phyloP scores from a whole-genome alignment of 805 yeast species.

The Kuraishia borneana region DNA sequence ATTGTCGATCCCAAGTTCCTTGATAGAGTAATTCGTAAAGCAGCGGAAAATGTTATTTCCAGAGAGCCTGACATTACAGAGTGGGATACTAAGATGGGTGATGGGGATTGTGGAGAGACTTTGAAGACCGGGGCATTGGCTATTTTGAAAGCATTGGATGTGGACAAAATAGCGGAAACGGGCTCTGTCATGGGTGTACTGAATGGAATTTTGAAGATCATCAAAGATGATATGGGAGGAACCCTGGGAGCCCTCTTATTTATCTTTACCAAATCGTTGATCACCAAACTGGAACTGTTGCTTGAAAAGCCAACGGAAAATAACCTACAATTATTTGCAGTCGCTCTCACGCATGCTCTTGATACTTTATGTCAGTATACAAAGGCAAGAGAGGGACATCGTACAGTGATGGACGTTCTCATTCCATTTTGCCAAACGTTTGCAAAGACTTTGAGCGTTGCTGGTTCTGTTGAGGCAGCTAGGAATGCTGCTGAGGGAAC shows the following conservation, averaged over 20 bases:
- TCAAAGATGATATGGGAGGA: conserved; percentile 27
- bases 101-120: conserved; percentile 31
- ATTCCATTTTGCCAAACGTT: conserved; percentile 21
- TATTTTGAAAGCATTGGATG: conserved; percentile 13
- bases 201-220: conserved; percentile 15
- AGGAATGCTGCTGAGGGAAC: conserved; percentile 23
- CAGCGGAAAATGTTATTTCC: conserved; percentile 17
- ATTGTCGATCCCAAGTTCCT: conserved; percentile 9
- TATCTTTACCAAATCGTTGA: conserved; percentile 18
- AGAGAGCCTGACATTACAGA: conserved; percentile 24
- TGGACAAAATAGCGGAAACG: conserved; percentile 9
- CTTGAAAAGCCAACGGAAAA: conserved; percentile 4
- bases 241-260: conserved; percentile 25
- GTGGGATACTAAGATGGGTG: conserved; percentile 32
- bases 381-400: conserved; percentile 25
- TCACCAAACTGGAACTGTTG: conserved; percentile 16
- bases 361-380: conserved; percentile 20
- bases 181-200: conserved; percentile 17
- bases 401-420: conserved; percentile 28
- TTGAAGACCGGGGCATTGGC: conserved; percentile 22
- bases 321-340: conserved; percentile 10
- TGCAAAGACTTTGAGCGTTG: conserved; percentile 11
- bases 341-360: conserved; percentile 15
- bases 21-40: conserved; percentile 11
- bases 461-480: conserved; percentile 16